These are phyloP conservation scores for Glebionis coronaria DNA, from an alignment of 129 eudicot genomes.

Conservation along the genomic window DNA sequence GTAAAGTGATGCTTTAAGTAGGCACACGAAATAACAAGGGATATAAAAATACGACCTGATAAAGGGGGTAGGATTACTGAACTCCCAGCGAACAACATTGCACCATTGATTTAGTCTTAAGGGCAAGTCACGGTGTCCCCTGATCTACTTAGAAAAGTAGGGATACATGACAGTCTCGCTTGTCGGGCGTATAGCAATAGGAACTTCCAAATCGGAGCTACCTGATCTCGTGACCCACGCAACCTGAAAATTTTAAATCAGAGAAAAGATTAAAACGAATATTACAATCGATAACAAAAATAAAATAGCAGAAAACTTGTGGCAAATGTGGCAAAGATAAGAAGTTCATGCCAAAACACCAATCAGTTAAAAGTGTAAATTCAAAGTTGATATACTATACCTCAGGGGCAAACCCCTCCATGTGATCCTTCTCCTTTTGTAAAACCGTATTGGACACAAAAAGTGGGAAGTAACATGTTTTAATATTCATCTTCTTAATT, in stretches of 20 bases:
- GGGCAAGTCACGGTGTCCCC: constrained; percentile 83
- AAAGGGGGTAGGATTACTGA: constrained; percentile 78
- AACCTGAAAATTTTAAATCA: constrained; percentile 41
- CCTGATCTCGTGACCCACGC: constrained; percentile 91
- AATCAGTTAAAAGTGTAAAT: too few species aligned
- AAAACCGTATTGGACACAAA: constrained; percentile 66
- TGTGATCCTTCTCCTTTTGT: constrained; percentile 74
- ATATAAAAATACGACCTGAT: constrained; percentile 42
- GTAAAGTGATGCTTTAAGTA: background rate
- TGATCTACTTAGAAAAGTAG: constrained; percentile 73
- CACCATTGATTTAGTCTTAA: constrained; percentile 76
- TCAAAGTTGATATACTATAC: constrained; percentile 25
- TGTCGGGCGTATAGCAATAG: constrained; percentile 73
- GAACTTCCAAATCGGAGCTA: constrained; percentile 56
- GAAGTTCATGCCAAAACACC: background rate
- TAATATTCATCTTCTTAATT: constrained; percentile 62
- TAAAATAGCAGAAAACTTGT: background rate
- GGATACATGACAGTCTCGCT: constrained; percentile 86
- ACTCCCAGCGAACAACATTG: constrained; percentile 85
- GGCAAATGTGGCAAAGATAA: background rate
- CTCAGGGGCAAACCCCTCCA: constrained; percentile 91
- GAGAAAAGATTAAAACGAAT: background rate
- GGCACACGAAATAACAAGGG: background rate
- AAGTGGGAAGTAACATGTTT: constrained; percentile 76
- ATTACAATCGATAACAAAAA: background rate